Evolutionary conservation across 305 asterid genomes (phyloP), one percentile per base, ranked within the genome.

Genomic region (Fraxinus dipetala): DNA sequence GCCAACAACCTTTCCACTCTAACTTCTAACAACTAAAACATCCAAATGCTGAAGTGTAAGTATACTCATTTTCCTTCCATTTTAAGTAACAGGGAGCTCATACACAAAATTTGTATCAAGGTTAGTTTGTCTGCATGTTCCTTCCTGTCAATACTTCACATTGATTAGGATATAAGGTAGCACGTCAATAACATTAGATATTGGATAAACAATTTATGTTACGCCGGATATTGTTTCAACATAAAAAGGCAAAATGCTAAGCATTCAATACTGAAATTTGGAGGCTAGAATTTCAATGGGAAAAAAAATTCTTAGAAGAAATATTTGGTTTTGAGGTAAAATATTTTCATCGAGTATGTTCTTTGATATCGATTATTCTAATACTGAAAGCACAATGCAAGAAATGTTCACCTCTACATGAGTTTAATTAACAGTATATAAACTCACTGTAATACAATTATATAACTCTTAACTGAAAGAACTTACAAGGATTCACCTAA

Each of bases 391-490:
- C 48, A 70, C 48, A 34, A 67, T 51, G 40, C 30, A 67, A 31
- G 48, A 16, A 76, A 6, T 54, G 67, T 73, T 72, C 34, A 81
- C 75, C 69, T 61, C 48, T 40, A 48, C 70, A 63, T 32, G 65
- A 34, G 84, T 56, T 32, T 48, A 79, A 30, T 72, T 32, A 18
- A 76, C 45, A 63, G 54, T 51, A 2, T 31, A 54, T 48, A 73
- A 81, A 56, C 81, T 63, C 35, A 32, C 18, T 65, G n/a, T 45
- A 45, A 75, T 51, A 36, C 24, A 34, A 24, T 30, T 28, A 74
- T n/a, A 65, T 51, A 35, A 74, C 79, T 80, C 43, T 61, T 38
- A 24, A 28, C 61, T 32, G 67, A 84, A 74, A 76, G 70, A 78
- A 67, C 22, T 38, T 56, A 32, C 14, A 45, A 9, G 70, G 65